phyloP scores from a whole-genome alignment of 352 stramenopile genomes.

The Globisporangium solare region DNA sequence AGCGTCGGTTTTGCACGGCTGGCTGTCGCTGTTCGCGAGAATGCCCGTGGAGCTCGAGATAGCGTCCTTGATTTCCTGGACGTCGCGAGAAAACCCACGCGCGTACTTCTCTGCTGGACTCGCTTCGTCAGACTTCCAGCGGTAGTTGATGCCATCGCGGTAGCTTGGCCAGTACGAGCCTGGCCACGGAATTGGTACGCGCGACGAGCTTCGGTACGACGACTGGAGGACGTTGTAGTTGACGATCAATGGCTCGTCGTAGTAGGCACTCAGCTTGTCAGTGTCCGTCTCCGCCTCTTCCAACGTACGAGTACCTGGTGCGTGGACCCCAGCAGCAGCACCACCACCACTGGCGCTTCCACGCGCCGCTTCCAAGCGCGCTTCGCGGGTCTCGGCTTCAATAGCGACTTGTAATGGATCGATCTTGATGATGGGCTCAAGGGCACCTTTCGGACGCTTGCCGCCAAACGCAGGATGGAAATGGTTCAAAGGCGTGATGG shows the following conservation, averaged over 20 bases:
- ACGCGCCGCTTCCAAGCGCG: neutral
- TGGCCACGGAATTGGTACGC: constrained; percentile 25
- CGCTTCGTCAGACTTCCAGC: constrained; percentile 24
- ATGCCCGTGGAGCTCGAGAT: constrained; percentile 34
- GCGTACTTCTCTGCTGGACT: constrained; percentile 47
- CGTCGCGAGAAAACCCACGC: constrained; percentile 30
- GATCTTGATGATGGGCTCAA: constrained; percentile 17
- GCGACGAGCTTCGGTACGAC: constrained; percentile 18
- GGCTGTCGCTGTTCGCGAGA: constrained; percentile 20
- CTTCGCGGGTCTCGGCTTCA: constrained; percentile 1
- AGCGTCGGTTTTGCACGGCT: constrained; percentile 26
- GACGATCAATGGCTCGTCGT: constrained; percentile 19
- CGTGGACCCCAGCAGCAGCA: neutral
- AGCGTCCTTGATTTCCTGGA: constrained; percentile 28
- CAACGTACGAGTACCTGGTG: neutral
- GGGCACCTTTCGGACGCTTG: constrained; percentile 14
- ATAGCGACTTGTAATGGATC: constrained; percentile 12
- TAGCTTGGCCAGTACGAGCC: constrained; percentile 55
- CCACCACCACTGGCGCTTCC: neutral
- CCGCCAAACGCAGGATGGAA: constrained; percentile 27
- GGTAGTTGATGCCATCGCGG: constrained; percentile 55
- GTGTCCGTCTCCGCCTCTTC: constrained; percentile 7
- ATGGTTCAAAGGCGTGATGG: constrained; percentile 16
- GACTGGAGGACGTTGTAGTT: constrained; percentile 25
- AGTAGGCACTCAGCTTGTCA: constrained; percentile 22